These are phyloP conservation scores for Millerago galiae DNA, from an alignment of 805 yeast species.

Conservation along the genomic window DNA sequence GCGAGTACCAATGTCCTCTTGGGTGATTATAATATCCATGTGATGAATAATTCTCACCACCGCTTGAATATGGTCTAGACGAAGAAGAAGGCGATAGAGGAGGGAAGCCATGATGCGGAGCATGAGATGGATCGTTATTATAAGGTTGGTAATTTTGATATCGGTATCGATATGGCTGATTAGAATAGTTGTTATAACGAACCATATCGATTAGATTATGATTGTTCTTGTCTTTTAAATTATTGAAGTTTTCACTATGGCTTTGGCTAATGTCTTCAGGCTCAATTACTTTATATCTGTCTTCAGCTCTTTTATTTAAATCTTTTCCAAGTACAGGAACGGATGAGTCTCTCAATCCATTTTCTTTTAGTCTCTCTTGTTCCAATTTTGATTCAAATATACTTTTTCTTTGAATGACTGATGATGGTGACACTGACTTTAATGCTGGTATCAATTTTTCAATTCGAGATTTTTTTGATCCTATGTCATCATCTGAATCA, in stretches of 20 bases:
- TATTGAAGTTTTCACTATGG: not conserved
- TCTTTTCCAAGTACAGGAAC: no score
- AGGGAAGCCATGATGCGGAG: not conserved
- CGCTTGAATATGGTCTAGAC: not conserved
- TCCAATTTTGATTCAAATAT: no score
- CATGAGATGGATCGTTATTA: not conserved
- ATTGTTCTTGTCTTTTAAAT: not conserved
- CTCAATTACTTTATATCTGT: not conserved
- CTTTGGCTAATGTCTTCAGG: constrained; percentile 1
- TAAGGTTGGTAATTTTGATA: not conserved
- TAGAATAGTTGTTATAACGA: not conserved
- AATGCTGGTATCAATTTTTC: no score
- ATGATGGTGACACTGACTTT: no score
- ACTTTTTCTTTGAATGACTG: no score
- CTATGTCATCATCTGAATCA: no score
- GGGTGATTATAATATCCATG: not conserved
- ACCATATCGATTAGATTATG: not conserved
- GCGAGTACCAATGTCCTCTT: not conserved
- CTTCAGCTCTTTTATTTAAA: no score
- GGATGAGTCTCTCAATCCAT: no score
- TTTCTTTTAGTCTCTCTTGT: no score
- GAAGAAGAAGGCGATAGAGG: not conserved
- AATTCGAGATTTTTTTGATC: no score
- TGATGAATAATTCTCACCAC: not conserved
- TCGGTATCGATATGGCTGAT: not conserved